Percentiles rank a stretch among this genome's conserved stretches.
Evolutionary conservation across 2,329 filamentous ascomycete species (phyloP).

Genomic region (Colletotrichum euphorbiae): DNA sequence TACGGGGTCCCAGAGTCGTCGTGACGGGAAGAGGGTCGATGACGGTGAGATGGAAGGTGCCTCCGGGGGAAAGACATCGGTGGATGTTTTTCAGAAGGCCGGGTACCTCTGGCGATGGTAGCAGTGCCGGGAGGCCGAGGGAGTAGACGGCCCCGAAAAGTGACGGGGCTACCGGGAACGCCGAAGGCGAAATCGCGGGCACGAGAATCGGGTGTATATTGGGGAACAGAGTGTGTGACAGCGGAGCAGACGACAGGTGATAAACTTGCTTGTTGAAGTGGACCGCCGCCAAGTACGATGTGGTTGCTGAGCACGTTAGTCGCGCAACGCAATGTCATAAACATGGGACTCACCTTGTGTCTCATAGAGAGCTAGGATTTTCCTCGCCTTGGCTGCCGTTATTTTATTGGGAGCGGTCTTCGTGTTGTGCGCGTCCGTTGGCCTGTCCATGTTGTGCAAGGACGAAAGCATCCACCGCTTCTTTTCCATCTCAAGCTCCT

Average conservation of each 20-base stretch:
- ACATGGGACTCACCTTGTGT: slow-evolving; percentile 55
- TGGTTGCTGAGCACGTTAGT: slow-evolving; percentile 53
- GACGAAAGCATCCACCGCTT: slow-evolving; percentile 72
- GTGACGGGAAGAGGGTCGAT: slow-evolving; percentile 71
- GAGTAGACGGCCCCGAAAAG: slow-evolving; percentile 64
- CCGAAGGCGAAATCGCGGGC: slow-evolving; percentile 51
- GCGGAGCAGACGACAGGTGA: slow-evolving; percentile 58
- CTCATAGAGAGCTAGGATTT: slow-evolving; percentile 64
- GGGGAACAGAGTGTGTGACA: slow-evolving; percentile 52
- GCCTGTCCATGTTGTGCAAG: slow-evolving; percentile 60
- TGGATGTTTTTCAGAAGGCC: slow-evolving; percentile 67
- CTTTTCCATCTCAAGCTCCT: slow-evolving; percentile 65
- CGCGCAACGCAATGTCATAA: background rate
- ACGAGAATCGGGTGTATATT: slow-evolving; percentile 56
- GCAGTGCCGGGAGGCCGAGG: slow-evolving; percentile 66
- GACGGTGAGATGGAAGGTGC: slow-evolving; percentile 68
- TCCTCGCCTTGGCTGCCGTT: slow-evolving; percentile 44
- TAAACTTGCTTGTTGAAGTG: slow-evolving; percentile 55
- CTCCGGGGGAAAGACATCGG: slow-evolving; percentile 65
- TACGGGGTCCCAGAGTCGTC: slow-evolving; percentile 64
- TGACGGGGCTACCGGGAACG: slow-evolving; percentile 53
- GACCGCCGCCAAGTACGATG: slow-evolving; percentile 61
- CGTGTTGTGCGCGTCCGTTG: slow-evolving; percentile 40
- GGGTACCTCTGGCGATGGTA: slow-evolving; percentile 68
- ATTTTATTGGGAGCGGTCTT: slow-evolving; percentile 34